Conservation (phyloP, 2,329 filamentous ascomycete genomes). For the Plectosphaerella sp. region DNA sequence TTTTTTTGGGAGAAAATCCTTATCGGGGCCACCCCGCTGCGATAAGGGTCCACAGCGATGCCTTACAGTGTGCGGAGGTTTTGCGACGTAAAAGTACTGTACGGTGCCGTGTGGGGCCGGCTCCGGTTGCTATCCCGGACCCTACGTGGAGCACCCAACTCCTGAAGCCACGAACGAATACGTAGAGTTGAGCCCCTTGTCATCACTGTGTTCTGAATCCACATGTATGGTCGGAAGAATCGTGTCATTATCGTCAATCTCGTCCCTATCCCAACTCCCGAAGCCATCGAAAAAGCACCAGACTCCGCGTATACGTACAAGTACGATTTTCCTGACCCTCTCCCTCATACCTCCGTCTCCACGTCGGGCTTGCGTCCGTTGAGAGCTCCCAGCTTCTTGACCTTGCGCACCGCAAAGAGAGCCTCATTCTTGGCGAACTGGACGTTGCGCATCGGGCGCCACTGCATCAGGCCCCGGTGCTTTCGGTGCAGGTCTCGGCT, state of each 20-base stretch:
- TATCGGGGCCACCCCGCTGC: conserved; percentile 12
- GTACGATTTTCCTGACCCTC: neutral
- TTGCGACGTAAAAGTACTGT: too few relatives aligned
- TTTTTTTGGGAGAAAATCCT: conserved; percentile 14
- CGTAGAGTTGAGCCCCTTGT: too few relatives aligned
- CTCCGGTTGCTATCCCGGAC: too few relatives aligned
- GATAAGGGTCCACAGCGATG: conserved; percentile 7
- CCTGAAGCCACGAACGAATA: too few relatives aligned
- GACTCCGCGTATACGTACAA: neutral
- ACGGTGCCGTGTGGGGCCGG: too few relatives aligned
- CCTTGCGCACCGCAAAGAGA: conserved; percentile 69
- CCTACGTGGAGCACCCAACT: too few relatives aligned
- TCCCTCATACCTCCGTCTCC: conserved; percentile 65
- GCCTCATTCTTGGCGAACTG: conserved; percentile 87
- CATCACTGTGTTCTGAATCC: too few relatives aligned
- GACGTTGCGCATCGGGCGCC: conserved; percentile 81
- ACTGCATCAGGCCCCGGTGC: conserved; percentile 91
- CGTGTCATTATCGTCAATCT: too few relatives aligned
- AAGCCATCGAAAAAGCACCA: too few relatives aligned
- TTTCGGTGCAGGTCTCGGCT: conserved; percentile 77
- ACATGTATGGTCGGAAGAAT: too few relatives aligned
- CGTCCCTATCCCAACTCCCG: too few relatives aligned
- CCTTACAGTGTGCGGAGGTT: too few relatives aligned
- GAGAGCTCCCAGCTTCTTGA: conserved; percentile 73
- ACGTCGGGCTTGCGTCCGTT: conserved; percentile 82